A percentile compares a stretch with the other conserved stretches of the same genome.
Evolutionary conservation across 208 protist species (phyloP).

Genomic region (Leishmania martiniquensis): DNA sequence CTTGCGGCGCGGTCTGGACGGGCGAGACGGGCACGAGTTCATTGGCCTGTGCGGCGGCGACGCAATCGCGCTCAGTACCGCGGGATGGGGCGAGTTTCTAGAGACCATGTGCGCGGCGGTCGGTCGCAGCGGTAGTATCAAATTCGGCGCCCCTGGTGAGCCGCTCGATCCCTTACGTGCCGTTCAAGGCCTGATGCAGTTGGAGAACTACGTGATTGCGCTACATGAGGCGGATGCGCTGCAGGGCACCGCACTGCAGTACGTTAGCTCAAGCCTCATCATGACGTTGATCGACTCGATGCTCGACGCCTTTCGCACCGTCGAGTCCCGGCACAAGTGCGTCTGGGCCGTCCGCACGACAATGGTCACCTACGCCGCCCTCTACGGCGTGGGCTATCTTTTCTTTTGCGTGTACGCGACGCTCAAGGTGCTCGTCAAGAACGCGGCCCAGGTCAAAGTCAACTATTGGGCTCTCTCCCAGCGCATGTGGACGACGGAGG

Average conservation of each 20-base stretch:
- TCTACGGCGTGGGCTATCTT: slow-evolving; percentile 55
- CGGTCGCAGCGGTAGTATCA: slow-evolving; percentile 29
- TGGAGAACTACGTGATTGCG: slow-evolving; percentile 78
- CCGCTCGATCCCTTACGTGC: slow-evolving; percentile 67
- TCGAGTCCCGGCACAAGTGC: slow-evolving; percentile 42
- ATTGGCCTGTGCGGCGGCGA: slow-evolving; percentile 28
- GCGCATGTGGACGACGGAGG: slow-evolving; percentile 59
- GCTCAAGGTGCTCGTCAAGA: slow-evolving; percentile 72
- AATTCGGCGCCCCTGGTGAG: slow-evolving; percentile 25
- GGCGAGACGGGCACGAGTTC: slow-evolving; percentile 44
- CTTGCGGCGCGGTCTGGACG: slow-evolving; percentile 35
- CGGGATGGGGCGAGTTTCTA: slow-evolving; percentile 73
- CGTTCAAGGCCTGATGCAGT: slow-evolving; percentile 68
- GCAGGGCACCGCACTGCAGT: slow-evolving; percentile 48
- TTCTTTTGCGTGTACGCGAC: slow-evolving; percentile 61
- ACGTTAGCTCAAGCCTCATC: slow-evolving; percentile 41
- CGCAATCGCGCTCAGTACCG: slow-evolving; percentile 52
- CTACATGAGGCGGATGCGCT: slow-evolving; percentile 59
- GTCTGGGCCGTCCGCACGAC: slow-evolving; percentile 42
- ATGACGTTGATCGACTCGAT: slow-evolving; percentile 50
- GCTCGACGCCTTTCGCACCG: slow-evolving; percentile 73
- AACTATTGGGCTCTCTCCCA: slow-evolving; percentile 57
- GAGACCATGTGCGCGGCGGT: slow-evolving; percentile 52
- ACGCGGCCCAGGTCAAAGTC: slow-evolving; percentile 65
- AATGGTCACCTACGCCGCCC: slow-evolving; percentile 42